Percentiles rank a stretch among this genome's conserved stretches.
phyloP scores from a whole-genome alignment of 2,329 filamentous ascomycete species.

The Trichoderma semiorbis region DNA sequence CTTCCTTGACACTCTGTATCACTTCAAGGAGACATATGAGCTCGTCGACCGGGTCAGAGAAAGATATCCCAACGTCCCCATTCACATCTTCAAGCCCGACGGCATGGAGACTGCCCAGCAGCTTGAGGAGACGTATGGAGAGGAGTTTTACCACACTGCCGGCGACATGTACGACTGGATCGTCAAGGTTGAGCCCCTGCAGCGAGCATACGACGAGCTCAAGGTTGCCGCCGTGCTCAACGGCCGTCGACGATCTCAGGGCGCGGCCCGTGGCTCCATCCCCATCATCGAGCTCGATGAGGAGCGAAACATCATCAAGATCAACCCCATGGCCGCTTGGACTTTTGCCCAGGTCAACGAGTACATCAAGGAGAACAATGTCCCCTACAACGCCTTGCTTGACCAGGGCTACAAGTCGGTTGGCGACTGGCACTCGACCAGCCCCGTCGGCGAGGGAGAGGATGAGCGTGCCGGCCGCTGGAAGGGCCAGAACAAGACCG shows the following conservation, averaged over 20 bases:
- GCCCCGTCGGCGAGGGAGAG: slow-evolving; percentile 83
- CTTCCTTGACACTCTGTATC: slow-evolving; percentile 81
- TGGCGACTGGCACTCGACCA: slow-evolving; percentile 97
- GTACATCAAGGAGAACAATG: slow-evolving; percentile 80
- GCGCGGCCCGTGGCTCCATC: slow-evolving; percentile 84
- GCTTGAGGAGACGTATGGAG: slow-evolving; percentile 79
- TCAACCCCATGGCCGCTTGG: slow-evolving; percentile 97
- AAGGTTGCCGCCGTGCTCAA: slow-evolving; percentile 88
- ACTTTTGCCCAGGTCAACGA: slow-evolving; percentile 82
- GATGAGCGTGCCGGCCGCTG: slow-evolving; percentile 94
- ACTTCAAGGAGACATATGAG: slow-evolving; percentile 73
- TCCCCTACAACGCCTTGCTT: slow-evolving; percentile 90
- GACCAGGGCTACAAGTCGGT: slow-evolving; percentile 97
- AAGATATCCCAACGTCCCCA: slow-evolving; percentile 71
- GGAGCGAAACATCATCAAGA: slow-evolving; percentile 87
- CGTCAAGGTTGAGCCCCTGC: slow-evolving; percentile 94
- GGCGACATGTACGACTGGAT: slow-evolving; percentile 93
- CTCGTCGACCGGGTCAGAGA: slow-evolving; percentile 71
- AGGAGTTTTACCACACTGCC: slow-evolving; percentile 78
- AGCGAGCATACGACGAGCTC: slow-evolving; percentile 84
- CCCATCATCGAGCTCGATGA: slow-evolving; percentile 88
- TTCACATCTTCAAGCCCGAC: slow-evolving; percentile 88
- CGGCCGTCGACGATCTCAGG: slow-evolving; percentile 86
- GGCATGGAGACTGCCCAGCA: slow-evolving; percentile 69
- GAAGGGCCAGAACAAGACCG: slow-evolving; percentile 94